A percentile compares a stretch with the other conserved stretches of the same genome.
Conservation (phyloP, 2,329 filamentous ascomycete species). For the Claviceps sp. region DNA sequence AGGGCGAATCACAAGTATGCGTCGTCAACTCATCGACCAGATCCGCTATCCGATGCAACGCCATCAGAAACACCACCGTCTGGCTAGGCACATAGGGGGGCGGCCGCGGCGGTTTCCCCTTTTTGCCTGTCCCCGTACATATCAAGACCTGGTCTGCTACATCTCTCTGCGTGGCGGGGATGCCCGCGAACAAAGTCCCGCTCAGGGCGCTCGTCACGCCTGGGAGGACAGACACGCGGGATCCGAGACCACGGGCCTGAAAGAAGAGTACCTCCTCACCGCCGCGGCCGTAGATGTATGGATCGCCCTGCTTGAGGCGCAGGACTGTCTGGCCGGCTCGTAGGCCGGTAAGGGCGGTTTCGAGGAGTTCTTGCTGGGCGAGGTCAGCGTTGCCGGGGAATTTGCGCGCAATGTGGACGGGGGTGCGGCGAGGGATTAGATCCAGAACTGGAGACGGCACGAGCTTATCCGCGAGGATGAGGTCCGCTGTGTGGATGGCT, state of each 20-base stretch:
- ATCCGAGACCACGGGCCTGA: slow-evolving; percentile 52
- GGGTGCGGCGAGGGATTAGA: slow-evolving; percentile 78
- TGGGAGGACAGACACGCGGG: slow-evolving; percentile 58
- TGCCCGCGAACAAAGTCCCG: slow-evolving; percentile 75
- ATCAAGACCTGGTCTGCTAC: slow-evolving; percentile 87
- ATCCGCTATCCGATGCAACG: slow-evolving; percentile 67
- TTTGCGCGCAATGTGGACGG: slow-evolving; percentile 85
- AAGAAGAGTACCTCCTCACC: slow-evolving; percentile 89
- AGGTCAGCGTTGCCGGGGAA: slow-evolving; percentile 94
- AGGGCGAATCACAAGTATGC: slow-evolving; percentile 2
- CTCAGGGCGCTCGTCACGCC: slow-evolving; percentile 82
- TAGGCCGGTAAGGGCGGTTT: slow-evolving; percentile 57
- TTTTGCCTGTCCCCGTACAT: slow-evolving; percentile 92
- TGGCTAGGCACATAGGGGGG: slow-evolving; percentile 64
- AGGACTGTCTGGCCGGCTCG: slow-evolving; percentile 63
- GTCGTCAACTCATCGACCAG: slow-evolving; percentile 53
- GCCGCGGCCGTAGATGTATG: slow-evolving; percentile 88
- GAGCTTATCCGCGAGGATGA: slow-evolving; percentile 78
- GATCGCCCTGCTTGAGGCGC: slow-evolving; percentile 89
- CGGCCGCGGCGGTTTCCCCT: slow-evolving; percentile 69
- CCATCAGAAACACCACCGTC: slow-evolving; percentile 92
- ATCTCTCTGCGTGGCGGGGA: slow-evolving; percentile 78
- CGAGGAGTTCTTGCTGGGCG: slow-evolving; percentile 80
- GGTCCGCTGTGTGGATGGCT: slow-evolving; percentile 59
- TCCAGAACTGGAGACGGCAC: slow-evolving; percentile 76